These are phyloP conservation scores for Xenoacremonium recifei DNA, from an alignment of 2,329 filamentous ascomycete species.

Conservation along the genomic window DNA sequence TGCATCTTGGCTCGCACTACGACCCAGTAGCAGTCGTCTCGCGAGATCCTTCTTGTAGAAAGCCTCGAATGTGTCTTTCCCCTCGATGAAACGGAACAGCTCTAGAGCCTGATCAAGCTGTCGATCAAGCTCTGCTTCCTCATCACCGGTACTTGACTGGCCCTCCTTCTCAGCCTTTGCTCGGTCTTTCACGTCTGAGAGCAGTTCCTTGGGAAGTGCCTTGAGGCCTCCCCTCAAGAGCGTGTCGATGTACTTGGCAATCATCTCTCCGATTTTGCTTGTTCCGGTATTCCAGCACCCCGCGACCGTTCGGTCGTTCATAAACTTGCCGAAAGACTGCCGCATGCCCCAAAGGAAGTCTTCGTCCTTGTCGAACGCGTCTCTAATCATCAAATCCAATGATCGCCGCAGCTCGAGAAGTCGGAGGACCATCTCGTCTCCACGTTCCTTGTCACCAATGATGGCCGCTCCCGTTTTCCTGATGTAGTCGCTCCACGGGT, in stretches of 20 bases:
- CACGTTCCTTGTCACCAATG: slow-evolving; percentile 74
- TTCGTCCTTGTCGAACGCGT: slow-evolving; percentile 76
- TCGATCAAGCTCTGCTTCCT: slow-evolving; percentile 87
- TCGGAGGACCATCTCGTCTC: slow-evolving; percentile 82
- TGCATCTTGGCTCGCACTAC: slow-evolving; percentile 91
- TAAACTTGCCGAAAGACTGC: slow-evolving; percentile 84
- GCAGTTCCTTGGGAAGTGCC: slow-evolving; percentile 68
- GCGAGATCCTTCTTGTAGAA: slow-evolving; percentile 99
- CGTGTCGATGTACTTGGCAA: slow-evolving; percentile 93
- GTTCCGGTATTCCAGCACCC: slow-evolving; percentile 77
- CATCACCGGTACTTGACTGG: slow-evolving; percentile 70
- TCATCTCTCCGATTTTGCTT: slow-evolving; percentile 97
- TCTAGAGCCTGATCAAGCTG: slow-evolving; percentile 92
- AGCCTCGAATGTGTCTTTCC: slow-evolving; percentile 96
- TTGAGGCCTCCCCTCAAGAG: slow-evolving; percentile 86
- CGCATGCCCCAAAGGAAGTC: slow-evolving; percentile 74
- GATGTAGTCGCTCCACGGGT: slow-evolving; percentile 79
- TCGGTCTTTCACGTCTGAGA: slow-evolving; percentile 60
- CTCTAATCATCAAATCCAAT: slow-evolving; percentile 73
- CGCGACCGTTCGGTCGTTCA: slow-evolving; percentile 80
- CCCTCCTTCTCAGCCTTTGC: slow-evolving; percentile 59
- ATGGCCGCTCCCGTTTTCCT: slow-evolving; percentile 71
- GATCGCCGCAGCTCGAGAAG: slow-evolving; percentile 78
- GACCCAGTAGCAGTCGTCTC: slow-evolving; percentile 81
- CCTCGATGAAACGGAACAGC: slow-evolving; percentile 93